These are phyloP conservation scores for Myxozyma lipomycoides DNA, from an alignment of 805 yeast species.

Conservation along the genomic window DNA sequence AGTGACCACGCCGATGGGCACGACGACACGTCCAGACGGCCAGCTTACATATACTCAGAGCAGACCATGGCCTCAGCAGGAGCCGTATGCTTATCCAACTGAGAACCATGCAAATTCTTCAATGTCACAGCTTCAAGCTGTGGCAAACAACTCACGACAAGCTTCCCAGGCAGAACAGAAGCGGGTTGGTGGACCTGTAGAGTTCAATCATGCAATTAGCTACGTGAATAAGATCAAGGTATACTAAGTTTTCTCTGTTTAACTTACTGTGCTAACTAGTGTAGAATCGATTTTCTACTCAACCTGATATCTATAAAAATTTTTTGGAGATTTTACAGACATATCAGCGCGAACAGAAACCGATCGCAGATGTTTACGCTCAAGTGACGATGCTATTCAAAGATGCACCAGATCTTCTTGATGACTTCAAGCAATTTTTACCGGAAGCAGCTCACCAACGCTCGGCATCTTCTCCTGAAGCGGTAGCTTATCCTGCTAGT, in stretches of 20 bases:
- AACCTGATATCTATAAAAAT: constrained; percentile 93
- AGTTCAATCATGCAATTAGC: constrained; percentile 93
- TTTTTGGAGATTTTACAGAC: constrained; percentile 93
- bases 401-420: constrained; percentile 89
- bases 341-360: constrained; percentile 92
- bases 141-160: constrained; percentile 26
- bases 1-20: constrained; percentile 94
- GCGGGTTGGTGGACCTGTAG: constrained; percentile 61
- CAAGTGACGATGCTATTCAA: constrained; percentile 86
- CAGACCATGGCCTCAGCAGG: constrained; percentile 15
- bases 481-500: constrained; percentile 26
- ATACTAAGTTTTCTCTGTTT: too few relatives aligned
- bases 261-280: neutral
- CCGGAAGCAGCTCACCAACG: constrained; percentile 65
- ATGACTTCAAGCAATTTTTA: constrained; percentile 90
- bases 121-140: constrained; percentile 28
- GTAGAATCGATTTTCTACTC: constrained; percentile 78
- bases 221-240: constrained; percentile 90
- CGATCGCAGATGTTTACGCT: constrained; percentile 90
- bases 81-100: constrained; percentile 16
- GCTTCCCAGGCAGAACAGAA: constrained; percentile 22
- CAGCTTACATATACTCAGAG: constrained; percentile 34
- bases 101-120: constrained; percentile 11
- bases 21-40: constrained; percentile 65
- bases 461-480: constrained; percentile 31